phyloP scores from a whole-genome alignment of 768 basidiomycete species.

The Kwoniella bestiolae region DNA sequence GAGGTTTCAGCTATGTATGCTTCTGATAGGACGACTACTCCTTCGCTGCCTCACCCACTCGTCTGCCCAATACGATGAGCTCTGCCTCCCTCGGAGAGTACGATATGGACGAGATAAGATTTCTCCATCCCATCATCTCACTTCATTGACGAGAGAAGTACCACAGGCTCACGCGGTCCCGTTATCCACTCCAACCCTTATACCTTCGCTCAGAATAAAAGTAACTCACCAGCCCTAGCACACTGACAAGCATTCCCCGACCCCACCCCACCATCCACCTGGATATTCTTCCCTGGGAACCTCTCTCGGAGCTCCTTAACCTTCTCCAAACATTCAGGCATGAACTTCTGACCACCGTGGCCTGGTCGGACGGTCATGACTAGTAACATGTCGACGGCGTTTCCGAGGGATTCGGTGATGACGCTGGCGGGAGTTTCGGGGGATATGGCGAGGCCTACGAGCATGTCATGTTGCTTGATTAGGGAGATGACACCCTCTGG shows the following conservation, averaged over 20 bases:
- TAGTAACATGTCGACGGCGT: slow-evolving; percentile 87
- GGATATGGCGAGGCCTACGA: slow-evolving; percentile 93
- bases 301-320: slow-evolving; percentile 84
- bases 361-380: slow-evolving; percentile 99
- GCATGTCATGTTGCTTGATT: slow-evolving; percentile 85
- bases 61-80: neutral
- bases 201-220: neutral
- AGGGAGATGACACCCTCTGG: slow-evolving; percentile 70
- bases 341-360: slow-evolving; percentile 93
- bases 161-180: neutral
- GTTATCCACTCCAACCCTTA: neutral
- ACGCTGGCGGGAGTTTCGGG: slow-evolving; percentile 88
- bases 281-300: slow-evolving; percentile 93
- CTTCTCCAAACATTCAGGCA: slow-evolving; percentile 89
- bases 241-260: slow-evolving; percentile 84
- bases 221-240: slow-evolving; percentile 76
- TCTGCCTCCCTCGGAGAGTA: too few relatives aligned
- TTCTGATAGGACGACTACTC: neutral
- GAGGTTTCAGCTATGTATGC: neutral
- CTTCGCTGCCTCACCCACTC: neutral
- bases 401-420: slow-evolving; percentile 82
- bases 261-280: slow-evolving; percentile 98
- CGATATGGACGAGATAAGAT: too few relatives aligned
- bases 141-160: too few relatives aligned
- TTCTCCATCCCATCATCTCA: neutral